A percentile compares a stretch with the other conserved stretches of the same genome.
phyloP scores from a whole-genome alignment of 139 green algal species.

The Micractinium conductrix region DNA sequence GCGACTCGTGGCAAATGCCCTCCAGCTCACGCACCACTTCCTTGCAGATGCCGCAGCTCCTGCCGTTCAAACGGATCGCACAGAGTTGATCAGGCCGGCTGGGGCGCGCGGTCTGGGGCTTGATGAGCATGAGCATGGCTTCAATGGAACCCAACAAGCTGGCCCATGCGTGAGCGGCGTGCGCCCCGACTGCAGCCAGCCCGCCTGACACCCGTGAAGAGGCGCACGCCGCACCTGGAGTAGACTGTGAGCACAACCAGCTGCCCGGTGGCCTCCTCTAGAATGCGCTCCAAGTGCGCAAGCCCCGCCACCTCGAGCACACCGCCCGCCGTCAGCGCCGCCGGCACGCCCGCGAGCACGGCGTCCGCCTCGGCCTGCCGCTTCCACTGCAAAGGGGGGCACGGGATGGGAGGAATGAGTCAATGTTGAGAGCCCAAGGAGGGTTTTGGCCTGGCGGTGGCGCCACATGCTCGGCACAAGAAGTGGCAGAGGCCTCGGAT shows the following conservation, averaged over 20 bases:
- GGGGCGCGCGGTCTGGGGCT: no score
- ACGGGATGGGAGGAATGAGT: background rate
- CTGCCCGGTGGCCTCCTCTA: constrained; percentile 25
- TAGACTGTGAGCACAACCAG: constrained; percentile 46
- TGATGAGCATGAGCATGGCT: no score
- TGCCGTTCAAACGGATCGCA: no score
- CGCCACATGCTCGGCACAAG: background rate
- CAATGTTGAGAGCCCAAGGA: no score
- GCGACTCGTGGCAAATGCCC: constrained; percentile 11
- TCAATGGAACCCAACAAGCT: no score
- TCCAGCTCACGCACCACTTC: constrained; percentile 28
- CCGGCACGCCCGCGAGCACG: constrained; percentile 19
- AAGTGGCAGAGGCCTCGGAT: background rate
- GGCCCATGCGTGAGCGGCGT: no score
- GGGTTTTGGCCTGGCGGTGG: background rate
- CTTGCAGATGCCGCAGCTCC: constrained; percentile 47
- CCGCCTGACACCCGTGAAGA: no score
- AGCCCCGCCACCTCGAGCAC: constrained; percentile 34
- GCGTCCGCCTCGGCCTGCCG: constrained; percentile 39
- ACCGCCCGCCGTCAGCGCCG: background rate
- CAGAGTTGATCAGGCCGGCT: no score
- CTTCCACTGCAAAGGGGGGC: constrained; percentile 40
- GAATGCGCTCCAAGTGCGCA: constrained; percentile 36
- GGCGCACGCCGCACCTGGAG: no score
- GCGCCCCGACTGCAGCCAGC: no score